Evolutionary conservation across 345 rosid genomes (phyloP), one percentile per base, ranked within the genome.

Genomic region (Boechera divaricarpa): DNA sequence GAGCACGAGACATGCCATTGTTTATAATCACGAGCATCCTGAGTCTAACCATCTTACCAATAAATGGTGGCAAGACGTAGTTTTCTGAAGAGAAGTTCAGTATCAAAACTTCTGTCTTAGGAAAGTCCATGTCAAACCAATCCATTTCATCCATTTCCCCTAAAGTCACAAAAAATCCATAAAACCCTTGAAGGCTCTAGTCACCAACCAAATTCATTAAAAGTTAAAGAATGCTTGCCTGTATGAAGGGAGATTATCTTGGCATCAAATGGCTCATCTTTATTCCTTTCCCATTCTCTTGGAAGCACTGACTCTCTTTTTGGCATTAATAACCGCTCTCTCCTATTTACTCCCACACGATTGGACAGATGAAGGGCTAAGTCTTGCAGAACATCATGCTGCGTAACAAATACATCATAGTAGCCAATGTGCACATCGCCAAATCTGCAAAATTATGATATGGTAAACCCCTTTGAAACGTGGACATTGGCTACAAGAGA

Each of bases 341-440:
- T 78, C 13, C 69, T 83, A 60, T 83, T 82, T 26, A 90, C 72
- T 13, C 77, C 70, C 12, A 77, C 91, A 8, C 65, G 75, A 13
- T 73, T 86, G 79, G 84, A 85, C 52, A 86, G 70, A 83, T 89
- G 80, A 79, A 94, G 70, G 31, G 98, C 97, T 1, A 92, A 86
- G 77, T 90, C 97, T 53, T 98, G 80, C 54, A 92, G 68, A 58
- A 89, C 97, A 83, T 90, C 98, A 55, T 94, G 98, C 54, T 89
- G 97, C 45, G 84, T 87, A 55, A 88, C 89, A 47, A 78, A 84
- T 21, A 88, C 84, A 73, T 94, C 97, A 69, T 85, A 82, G 84
- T 82, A 87, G 67, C 95, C 72, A 61, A 88, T 83, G 63, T 88
- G 88, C 24, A 64, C 31, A 38, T 85, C 92, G 11, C 91, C 94